Evolutionary conservation across 2,329 filamentous ascomycete species (phyloP).

Genomic region (Neofusicoccum laricinum): DNA sequence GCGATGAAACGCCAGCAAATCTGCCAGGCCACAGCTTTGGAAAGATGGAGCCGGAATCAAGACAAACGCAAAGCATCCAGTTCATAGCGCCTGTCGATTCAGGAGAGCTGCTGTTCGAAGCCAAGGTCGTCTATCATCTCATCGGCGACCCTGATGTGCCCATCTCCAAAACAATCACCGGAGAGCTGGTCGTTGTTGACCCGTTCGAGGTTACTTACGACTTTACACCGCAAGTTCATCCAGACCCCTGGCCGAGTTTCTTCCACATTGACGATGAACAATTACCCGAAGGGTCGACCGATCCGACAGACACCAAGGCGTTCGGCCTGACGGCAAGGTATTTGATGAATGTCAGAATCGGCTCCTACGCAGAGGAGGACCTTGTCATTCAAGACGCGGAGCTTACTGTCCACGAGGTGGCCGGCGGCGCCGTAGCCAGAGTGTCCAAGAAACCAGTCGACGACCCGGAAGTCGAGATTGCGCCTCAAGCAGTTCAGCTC

Average conservation of each 20-base stretch:
- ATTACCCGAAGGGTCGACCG: constrained; percentile 31
- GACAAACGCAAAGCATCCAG: constrained; percentile 33
- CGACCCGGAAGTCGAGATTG: constrained; percentile 42
- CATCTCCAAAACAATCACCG: constrained; percentile 68
- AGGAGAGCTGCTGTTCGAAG: constrained; percentile 64
- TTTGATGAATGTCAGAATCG: constrained; percentile 68
- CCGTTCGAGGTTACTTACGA: constrained; percentile 94
- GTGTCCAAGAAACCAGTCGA: constrained; percentile 26
- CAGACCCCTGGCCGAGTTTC: constrained; percentile 80
- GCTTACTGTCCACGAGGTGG: constrained; percentile 59
- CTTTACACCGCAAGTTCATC: constrained; percentile 73
- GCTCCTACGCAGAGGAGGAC: constrained; percentile 70
- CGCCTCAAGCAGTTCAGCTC: constrained; percentile 67
- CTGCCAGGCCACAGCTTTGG: constrained; percentile 38
- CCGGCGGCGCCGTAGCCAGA: constrained; percentile 61
- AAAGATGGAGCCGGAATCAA: constrained; percentile 29
- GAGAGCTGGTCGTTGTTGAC: constrained; percentile 70
- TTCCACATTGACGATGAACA: constrained; percentile 61
- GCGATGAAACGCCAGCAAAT: constrained; percentile 25
- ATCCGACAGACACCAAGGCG: constrained; percentile 26
- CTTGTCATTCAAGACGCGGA: constrained; percentile 63
- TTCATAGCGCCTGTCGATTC: constrained; percentile 43
- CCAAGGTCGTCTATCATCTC: constrained; percentile 76
- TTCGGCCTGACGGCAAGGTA: constrained; percentile 76
- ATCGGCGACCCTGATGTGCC: constrained; percentile 76